Evolutionary conservation across 225 moss, liverwort and hornwort species (phyloP).

Genomic region (Takakia lepidozioides): DNA sequence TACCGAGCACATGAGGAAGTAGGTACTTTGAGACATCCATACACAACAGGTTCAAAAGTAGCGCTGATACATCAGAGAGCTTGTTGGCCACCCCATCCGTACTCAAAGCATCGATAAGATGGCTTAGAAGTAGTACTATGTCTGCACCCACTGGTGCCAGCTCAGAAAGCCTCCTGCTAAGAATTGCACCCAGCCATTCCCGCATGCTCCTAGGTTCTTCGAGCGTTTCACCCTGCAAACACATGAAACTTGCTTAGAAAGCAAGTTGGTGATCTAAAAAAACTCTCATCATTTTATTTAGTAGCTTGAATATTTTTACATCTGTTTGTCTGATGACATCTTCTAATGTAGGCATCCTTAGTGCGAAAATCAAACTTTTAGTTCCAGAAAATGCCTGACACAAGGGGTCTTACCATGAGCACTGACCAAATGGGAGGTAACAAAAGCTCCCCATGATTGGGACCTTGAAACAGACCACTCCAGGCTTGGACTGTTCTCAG

Average conservation of each 20-base stretch:
- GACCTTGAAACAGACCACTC: slow-evolving; percentile 26
- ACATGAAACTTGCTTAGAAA: slow-evolving; percentile 4
- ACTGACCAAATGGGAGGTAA: slow-evolving; percentile 52
- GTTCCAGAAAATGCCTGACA: too few species aligned
- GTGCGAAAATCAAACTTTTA: too few species aligned
- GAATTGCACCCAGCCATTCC: slow-evolving; percentile 66
- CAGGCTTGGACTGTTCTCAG: slow-evolving; percentile 39
- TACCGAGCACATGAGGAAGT: slow-evolving; percentile 72
- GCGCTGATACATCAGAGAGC: slow-evolving; percentile 26
- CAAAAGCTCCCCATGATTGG: slow-evolving; percentile 20
- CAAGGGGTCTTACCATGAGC: slow-evolving; percentile 43
- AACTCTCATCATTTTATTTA: too few species aligned
- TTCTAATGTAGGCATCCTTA: too few species aligned
- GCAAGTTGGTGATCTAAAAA: too few species aligned
- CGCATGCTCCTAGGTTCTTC: slow-evolving; percentile 55
- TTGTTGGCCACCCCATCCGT: slow-evolving; percentile 23
- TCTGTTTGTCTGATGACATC: too few species aligned
- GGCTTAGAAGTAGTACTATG: slow-evolving; percentile 49
- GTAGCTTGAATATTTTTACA: too few species aligned
- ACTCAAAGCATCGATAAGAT: slow-evolving; percentile 19
- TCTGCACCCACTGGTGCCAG: slow-evolving; percentile 71
- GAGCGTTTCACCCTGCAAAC: slow-evolving; percentile 36
- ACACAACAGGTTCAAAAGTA: slow-evolving; percentile 43
- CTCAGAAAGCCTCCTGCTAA: slow-evolving; percentile 73
- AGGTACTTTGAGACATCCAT: slow-evolving; percentile 51